Percentiles rank a stretch among this genome's conserved stretches.
These are phyloP conservation scores for Alternaria sp. DNA, from an alignment of 2,329 filamentous ascomycete species.

Conservation along the genomic window DNA sequence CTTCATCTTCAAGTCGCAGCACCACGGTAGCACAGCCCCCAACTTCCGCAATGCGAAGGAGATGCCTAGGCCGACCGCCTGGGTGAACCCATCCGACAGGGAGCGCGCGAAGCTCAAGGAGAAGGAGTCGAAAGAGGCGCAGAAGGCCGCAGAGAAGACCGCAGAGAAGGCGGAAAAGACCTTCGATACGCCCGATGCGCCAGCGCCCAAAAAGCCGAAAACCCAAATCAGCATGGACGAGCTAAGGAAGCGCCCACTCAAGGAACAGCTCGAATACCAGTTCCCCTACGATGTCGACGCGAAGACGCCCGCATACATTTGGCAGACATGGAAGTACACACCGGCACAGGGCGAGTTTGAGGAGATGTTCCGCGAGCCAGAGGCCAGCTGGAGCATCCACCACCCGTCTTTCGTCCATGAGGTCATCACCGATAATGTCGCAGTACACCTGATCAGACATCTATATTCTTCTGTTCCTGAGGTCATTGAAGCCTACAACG, in stretches of 20 bases:
- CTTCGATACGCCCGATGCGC: slow-evolving; percentile 41
- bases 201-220: slow-evolving; percentile 53
- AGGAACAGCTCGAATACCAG: slow-evolving; percentile 87
- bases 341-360: slow-evolving; percentile 79
- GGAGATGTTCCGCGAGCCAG: slow-evolving; percentile 78
- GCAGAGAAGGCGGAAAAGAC: slow-evolving; percentile 37
- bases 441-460: slow-evolving; percentile 80
- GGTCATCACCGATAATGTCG: slow-evolving; percentile 91
- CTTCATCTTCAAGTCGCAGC: slow-evolving; percentile 72
- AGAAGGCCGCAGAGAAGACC: slow-evolving; percentile 12
- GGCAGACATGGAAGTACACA: slow-evolving; percentile 97
- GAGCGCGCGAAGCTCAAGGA: slow-evolving; percentile 19
- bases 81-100: slow-evolving; percentile 38
- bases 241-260: slow-evolving; percentile 74
- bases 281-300: slow-evolving; percentile 89
- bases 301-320: slow-evolving; percentile 97
- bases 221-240: slow-evolving; percentile 73
- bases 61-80: slow-evolving; percentile 47
- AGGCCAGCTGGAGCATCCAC: slow-evolving; percentile 86
- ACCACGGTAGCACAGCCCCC: slow-evolving; percentile 49
- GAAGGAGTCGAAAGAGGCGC: slow-evolving; percentile 20
- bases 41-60: slow-evolving; percentile 46
- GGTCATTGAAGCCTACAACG: slow-evolving; percentile 59
- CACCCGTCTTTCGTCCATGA: slow-evolving; percentile 96
- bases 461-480: slow-evolving; percentile 77